Percentiles rank a stretch among this genome's conserved stretches.
phyloP scores from a whole-genome alignment of 1,284 basidiomycete species.

The Ustilago hordei region DNA sequence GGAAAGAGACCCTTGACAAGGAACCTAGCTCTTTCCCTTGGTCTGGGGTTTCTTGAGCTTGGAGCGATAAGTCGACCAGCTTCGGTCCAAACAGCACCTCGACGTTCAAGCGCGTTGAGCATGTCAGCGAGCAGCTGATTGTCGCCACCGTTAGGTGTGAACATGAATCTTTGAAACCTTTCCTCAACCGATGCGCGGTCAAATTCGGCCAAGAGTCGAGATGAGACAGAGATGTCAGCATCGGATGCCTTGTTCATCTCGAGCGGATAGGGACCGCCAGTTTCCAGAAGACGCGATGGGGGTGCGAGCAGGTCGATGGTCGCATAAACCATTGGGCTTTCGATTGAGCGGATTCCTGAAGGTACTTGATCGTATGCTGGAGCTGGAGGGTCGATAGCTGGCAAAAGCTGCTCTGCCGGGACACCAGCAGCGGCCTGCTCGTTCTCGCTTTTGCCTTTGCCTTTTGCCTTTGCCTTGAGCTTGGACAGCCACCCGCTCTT shows the following conservation, averaged over 20 bases:
- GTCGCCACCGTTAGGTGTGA: conserved; percentile 13
- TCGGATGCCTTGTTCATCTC: conserved; percentile 46
- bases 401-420: conserved; percentile 10
- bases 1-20: conserved; percentile 48
- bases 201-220: conserved; percentile 29
- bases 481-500: conserved; percentile 28
- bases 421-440: neutral
- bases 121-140: conserved; percentile 22
- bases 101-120: conserved; percentile 34
- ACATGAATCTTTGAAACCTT: conserved; percentile 28
- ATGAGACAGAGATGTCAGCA: conserved; percentile 27
- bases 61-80: conserved; percentile 43
- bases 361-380: neutral
- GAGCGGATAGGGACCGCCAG: conserved; percentile 37
- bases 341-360: conserved; percentile 13
- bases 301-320: conserved; percentile 49
- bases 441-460: neutral
- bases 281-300: conserved; percentile 35
- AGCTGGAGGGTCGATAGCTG: conserved; percentile 4
- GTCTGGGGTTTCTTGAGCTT: conserved; percentile 32
- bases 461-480: conserved; percentile 25
- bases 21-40: conserved; percentile 30
- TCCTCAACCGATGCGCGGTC: conserved; percentile 30
- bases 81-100: conserved; percentile 43
- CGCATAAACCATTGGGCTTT: conserved; percentile 36